phyloP scores from a whole-genome alignment of 2,329 filamentous ascomycete genomes.

The Mycosphaerella arachidis region DNA sequence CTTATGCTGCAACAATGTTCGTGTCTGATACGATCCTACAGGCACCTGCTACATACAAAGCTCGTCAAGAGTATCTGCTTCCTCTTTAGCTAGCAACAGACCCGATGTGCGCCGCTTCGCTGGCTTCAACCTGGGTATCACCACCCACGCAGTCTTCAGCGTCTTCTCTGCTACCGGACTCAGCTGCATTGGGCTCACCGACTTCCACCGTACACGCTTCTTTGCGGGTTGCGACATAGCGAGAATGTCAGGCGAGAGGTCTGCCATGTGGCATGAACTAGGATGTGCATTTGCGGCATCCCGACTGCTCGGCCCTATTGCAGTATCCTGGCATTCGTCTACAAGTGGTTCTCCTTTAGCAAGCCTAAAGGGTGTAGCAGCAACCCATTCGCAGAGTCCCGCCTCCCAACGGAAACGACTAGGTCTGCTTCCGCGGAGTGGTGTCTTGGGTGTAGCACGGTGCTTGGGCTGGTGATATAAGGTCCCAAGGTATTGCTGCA shows the following conservation, averaged over 20 bases:
- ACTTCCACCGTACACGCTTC: neutral
- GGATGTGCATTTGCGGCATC: neutral
- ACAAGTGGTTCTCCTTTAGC: neutral
- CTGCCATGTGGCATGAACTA: neutral
- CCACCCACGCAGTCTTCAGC: neutral
- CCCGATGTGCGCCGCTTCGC: neutral
- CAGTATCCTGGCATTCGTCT: neutral
- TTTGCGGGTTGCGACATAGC: constrained; percentile 1
- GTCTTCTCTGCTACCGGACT: neutral
- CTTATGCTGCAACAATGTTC: no score
- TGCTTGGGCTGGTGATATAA: neutral
- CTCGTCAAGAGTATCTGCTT: neutral
- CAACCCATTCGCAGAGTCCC: constrained; percentile 44
- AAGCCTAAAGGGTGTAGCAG: constrained; percentile 33
- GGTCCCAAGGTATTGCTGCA: neutral
- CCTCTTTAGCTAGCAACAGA: neutral
- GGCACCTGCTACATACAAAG: neutral
- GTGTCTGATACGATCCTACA: neutral
- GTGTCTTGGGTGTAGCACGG: constrained; percentile 3
- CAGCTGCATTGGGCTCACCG: neutral
- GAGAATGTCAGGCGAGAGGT: constrained; percentile 5
- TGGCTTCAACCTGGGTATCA: neutral
- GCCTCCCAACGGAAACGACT: constrained; percentile 41
- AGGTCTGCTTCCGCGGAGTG: constrained; percentile 7
- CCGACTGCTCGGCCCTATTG: neutral